phyloP scores from a whole-genome alignment of 1,284 basidiomycete species.

The Trametes hirsuta region DNA sequence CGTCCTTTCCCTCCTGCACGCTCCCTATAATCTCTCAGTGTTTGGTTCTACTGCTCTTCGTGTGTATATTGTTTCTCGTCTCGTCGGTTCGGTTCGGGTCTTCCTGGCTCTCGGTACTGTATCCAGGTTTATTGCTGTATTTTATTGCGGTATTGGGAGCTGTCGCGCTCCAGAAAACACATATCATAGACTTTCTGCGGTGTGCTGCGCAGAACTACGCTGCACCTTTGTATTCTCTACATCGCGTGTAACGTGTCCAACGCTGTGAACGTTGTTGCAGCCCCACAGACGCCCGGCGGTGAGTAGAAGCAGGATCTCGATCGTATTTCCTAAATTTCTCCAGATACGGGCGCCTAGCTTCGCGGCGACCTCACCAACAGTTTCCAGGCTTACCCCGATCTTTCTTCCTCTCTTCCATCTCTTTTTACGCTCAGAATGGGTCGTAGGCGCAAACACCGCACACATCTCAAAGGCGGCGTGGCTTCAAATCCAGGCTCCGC shows the following conservation, averaged over 20 bases:
- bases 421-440: slow-evolving; percentile 54
- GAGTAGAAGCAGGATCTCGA: slow-evolving; percentile 15
- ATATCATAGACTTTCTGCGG: not conserved
- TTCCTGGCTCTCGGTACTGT: slow-evolving; percentile 18
- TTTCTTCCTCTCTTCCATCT: not conserved
- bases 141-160: slow-evolving; percentile 13
- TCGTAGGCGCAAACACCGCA: slow-evolving; percentile 82
- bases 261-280: not conserved
- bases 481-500: slow-evolving; percentile 36
- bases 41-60: slow-evolving; percentile 11
- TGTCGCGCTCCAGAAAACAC: not conserved
- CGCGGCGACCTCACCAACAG: not conserved
- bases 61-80: slow-evolving; percentile 20
- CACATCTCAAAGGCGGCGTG: slow-evolving; percentile 74
- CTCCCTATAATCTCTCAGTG: slow-evolving; percentile 12
- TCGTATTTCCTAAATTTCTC: slow-evolving; percentile 20
- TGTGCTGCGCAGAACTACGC: too few relatives aligned
- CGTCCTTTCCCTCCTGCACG: slow-evolving; percentile 15
- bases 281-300: not conserved
- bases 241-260: too few relatives aligned
- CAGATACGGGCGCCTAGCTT: slow-evolving; percentile 2
- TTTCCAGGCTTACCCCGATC: not conserved
- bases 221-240: too few relatives aligned
- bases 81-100: not conserved
- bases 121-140: slow-evolving; percentile 27